Evolutionary conservation across 257 asterid species (phyloP), one percentile per base, ranked within the genome.

Genomic region (Scutellaria barbata): DNA sequence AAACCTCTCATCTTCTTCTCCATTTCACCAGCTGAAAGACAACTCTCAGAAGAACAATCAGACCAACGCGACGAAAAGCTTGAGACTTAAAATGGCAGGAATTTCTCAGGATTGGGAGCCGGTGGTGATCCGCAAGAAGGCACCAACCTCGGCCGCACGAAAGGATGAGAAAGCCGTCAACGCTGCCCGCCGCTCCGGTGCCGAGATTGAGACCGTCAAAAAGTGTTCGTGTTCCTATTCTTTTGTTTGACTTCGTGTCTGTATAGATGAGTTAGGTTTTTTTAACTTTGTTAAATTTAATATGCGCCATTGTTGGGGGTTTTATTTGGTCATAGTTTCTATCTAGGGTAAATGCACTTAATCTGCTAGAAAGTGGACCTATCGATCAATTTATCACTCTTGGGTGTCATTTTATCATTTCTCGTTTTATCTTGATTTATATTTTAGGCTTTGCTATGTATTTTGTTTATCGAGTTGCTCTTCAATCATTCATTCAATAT

Each of bases 161-260:
- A 93, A 90, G 86, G 97, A 90, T 67, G 97, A 93, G 82, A 93
- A 93, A 77, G 95, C 98, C 68, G 97, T 93, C 82, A 93, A 93
- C 95, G 97, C 95, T 37, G 98, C 98, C 64, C 97, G 98, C 71
- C 98, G 98, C 60, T 1, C 83, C 63, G 98, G 98, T 55, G 98
- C 96, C 7, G 98, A 90, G 83, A 88, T 90, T 82, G 98, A 93
- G 70, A 93, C 98, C 68, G 40, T 90, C 74, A 84, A 60, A 71
- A 93, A 93, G 75, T 85, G 98, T 90, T 68, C 41, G 73, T 78
- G 2, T 52, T 40, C 5, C 42, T 55, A 51, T 51, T 6, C 9
- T 61, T 48, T 3, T 30, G 18, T 30, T 1, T 11, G 6, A 55
- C 40, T 59, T 5, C 20, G 14, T 18, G 25, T 43, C 1, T 13